These are phyloP conservation scores for Coemansia sp. DNA, from an alignment of 192 early-diverging fungal genomes.

Conservation along the genomic window DNA sequence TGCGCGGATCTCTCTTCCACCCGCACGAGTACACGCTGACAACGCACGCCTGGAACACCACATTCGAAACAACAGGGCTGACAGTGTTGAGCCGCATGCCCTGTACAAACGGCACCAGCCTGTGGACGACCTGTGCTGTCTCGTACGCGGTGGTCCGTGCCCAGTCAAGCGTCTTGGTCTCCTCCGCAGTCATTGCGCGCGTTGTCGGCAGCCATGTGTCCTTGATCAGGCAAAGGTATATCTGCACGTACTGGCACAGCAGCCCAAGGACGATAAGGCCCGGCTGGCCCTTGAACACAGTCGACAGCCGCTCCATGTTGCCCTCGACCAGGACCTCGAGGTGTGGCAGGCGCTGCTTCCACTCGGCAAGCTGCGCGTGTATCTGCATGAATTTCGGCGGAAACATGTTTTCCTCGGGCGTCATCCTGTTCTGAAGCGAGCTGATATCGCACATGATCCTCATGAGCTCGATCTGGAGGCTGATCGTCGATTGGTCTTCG, in stretches of 20 bases:
- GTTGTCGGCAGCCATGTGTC: conserved; percentile 37
- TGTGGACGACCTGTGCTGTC: conserved; percentile 34
- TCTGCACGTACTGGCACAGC: conserved; percentile 37
- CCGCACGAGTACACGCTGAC: conserved; percentile 37
- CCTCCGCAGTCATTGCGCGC: conserved; percentile 29
- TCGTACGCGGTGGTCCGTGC: conserved; percentile 28
- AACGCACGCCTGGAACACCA: conserved; percentile 49
- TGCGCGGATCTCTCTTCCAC: conserved; percentile 24
- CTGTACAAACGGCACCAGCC: conserved; percentile 42
- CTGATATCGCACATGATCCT: conserved; percentile 42
- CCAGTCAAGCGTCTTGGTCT: conserved; percentile 25
- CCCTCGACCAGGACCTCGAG: conserved; percentile 23
- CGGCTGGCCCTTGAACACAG: conserved; percentile 5
- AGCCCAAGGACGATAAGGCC: conserved; percentile 30
- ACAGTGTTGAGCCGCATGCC: conserved; percentile 33
- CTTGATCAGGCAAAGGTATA: conserved; percentile 47
- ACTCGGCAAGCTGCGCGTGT: conserved; percentile 18
- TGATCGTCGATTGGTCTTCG: conserved; percentile 30
- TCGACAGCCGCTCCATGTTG: conserved; percentile 12
- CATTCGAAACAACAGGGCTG: conserved; percentile 33
- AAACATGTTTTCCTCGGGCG: conserved; percentile 33
- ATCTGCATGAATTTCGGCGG: conserved; percentile 17
- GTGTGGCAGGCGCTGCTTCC: conserved; percentile 30
- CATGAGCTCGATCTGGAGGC: conserved; percentile 34
- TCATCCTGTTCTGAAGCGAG: conserved; percentile 28